Conservation (phyloP, 352 stramenopile genomes). For the Pythium rhizo-oryzae region DNA sequence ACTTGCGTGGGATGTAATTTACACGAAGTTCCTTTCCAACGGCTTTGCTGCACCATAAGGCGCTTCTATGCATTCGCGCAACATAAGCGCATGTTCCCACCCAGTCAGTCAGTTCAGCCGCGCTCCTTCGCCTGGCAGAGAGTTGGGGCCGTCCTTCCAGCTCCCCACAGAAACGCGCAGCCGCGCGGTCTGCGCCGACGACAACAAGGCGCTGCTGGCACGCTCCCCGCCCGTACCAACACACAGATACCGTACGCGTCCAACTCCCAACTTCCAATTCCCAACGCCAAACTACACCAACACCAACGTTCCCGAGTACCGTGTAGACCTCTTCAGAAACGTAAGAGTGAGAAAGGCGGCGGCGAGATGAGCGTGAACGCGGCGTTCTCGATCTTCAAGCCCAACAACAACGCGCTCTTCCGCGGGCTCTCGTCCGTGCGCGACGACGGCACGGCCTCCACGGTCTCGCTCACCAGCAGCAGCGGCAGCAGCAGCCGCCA, state of each 20-base stretch:
- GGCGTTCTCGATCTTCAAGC: slow-evolving; percentile 33
- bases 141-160: not conserved
- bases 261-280: not conserved
- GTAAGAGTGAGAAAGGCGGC: not conserved
- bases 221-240: too few relatives aligned
- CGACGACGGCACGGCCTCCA: slow-evolving; percentile 11
- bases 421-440: slow-evolving; percentile 19
- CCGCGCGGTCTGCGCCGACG: slow-evolving; percentile 3
- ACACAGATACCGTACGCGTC: not conserved
- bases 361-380: slow-evolving; percentile 28
- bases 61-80: not conserved
- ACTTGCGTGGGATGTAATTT: not conserved
- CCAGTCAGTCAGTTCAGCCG: slow-evolving; percentile 2
- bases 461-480: not conserved
- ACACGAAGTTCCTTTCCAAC: too few relatives aligned
- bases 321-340: too few relatives aligned
- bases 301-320: not conserved
- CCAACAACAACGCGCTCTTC: slow-evolving; percentile 24
- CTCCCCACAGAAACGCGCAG: slow-evolving; percentile 15
- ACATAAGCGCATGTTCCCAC: not conserved
- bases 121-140: slow-evolving; percentile 5
- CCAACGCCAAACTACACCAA: not conserved
- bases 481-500: not conserved
- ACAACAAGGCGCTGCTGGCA: not conserved
- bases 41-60: not conserved